Conservation (phyloP, 768 basidiomycete species). For the Termitomyces sp. region DNA sequence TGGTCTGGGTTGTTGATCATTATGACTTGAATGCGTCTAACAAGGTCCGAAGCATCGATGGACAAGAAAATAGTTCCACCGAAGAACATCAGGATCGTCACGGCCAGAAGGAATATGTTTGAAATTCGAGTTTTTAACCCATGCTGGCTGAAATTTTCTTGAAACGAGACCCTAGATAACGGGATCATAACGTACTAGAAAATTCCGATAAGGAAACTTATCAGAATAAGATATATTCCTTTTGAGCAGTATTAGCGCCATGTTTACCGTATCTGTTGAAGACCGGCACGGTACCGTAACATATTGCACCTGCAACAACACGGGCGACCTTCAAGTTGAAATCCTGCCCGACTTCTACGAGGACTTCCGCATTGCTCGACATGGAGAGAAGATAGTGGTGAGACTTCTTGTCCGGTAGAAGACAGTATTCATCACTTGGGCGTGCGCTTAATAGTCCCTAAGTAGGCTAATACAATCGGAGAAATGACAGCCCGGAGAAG, state of each 20-base stretch:
- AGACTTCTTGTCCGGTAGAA: not conserved
- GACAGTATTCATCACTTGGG: not conserved
- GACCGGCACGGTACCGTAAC: conserved; percentile 12
- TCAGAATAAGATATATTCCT: conserved; percentile 19
- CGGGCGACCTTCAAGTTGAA: conserved; percentile 17
- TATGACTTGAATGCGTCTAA: conserved; percentile 23
- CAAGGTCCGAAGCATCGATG: conserved; percentile 24
- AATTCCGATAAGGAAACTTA: conserved; percentile 11
- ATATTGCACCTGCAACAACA: conserved; percentile 15
- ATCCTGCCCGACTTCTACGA: conserved; percentile 13
- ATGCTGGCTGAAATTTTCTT: conserved; percentile 12
- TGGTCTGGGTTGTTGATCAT: conserved; percentile 19
- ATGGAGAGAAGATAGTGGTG: not conserved
- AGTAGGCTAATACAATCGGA: not conserved
- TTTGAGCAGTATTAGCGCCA: not conserved
- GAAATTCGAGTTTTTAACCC: conserved; percentile 13
- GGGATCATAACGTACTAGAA: conserved; percentile 7
- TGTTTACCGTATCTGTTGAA: not conserved
- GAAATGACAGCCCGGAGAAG: not conserved
- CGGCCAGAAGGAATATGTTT: conserved; percentile 16
- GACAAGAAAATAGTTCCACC: conserved; percentile 23
- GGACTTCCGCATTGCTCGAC: conserved; percentile 13
- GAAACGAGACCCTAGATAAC: not conserved
- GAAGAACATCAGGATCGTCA: conserved; percentile 24
- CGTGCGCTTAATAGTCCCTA: not conserved